Percentiles rank a stretch among this genome's conserved stretches.
phyloP scores from a whole-genome alignment of 345 rosid species.

The Citrus cavaleriei region DNA sequence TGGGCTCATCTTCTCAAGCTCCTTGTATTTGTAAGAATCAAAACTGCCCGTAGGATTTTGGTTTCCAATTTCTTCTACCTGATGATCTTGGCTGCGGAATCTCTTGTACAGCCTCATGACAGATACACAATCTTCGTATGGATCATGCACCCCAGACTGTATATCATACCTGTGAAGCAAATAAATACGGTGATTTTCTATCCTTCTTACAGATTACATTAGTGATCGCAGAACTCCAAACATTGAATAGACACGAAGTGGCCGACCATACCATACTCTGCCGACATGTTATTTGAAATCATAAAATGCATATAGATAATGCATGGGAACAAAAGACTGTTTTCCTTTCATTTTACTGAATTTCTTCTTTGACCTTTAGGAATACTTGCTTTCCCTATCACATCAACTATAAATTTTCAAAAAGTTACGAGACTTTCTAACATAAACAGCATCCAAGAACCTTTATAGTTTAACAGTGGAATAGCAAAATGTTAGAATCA shows the following conservation, averaged over 20 bases:
- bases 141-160: constrained; percentile 52
- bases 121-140: constrained; percentile 68
- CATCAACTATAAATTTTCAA: background rate
- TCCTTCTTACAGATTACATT: background rate
- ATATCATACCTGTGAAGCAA: constrained; percentile 49
- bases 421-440: background rate
- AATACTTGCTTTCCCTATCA: background rate
- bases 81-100: constrained; percentile 53
- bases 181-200: background rate
- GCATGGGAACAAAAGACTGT: background rate
- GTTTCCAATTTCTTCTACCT: constrained; percentile 15
- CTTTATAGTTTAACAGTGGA: background rate
- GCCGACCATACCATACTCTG: background rate
- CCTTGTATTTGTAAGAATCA: constrained; percentile 38
- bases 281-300: background rate
- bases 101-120: constrained; percentile 74
- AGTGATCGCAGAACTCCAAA: background rate
- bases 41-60: constrained; percentile 19
- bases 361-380: background rate
- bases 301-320: no score
- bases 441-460: background rate
- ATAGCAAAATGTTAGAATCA: background rate
- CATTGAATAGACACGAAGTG: background rate
- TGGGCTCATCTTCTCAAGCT: constrained; percentile 57
- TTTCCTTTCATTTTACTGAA: background rate